Conservation (phyloP, 306 rosid species). For the Dryas drummondii region DNA sequence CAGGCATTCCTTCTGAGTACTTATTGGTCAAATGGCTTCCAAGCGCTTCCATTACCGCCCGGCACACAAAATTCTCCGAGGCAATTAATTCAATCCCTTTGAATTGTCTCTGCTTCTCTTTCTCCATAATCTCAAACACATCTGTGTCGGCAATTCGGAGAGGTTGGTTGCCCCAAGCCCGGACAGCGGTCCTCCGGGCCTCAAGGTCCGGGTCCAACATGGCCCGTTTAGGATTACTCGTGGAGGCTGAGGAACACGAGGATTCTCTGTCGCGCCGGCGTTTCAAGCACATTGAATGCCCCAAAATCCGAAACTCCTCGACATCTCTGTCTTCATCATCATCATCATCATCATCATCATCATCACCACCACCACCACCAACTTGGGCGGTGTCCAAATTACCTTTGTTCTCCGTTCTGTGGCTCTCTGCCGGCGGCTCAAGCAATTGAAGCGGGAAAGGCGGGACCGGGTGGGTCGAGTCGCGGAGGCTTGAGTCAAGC, state of each 20-base stretch:
- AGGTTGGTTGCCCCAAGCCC: slow-evolving; percentile 70
- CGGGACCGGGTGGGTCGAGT: slow-evolving; percentile 42
- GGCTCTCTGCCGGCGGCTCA: slow-evolving; percentile 51
- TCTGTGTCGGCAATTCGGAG: slow-evolving; percentile 69
- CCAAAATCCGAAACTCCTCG: slow-evolving; percentile 77
- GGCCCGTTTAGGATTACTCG: too few species aligned
- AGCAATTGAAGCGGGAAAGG: slow-evolving; percentile 71
- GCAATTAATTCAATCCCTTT: slow-evolving; percentile 86
- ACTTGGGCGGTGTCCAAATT: neutral
- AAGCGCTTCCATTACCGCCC: slow-evolving; percentile 85
- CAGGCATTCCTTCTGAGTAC: slow-evolving; percentile 92
- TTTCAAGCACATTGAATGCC: slow-evolving; percentile 86
- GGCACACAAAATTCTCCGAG: slow-evolving; percentile 85
- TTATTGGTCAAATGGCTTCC: slow-evolving; percentile 92
- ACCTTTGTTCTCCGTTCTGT: slow-evolving; percentile 28
- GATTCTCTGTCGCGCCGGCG: slow-evolving; percentile 69
- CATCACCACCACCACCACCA: too few species aligned
- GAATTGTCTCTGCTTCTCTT: slow-evolving; percentile 73
- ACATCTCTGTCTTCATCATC: slow-evolving; percentile 59
- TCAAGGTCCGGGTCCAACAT: slow-evolving; percentile 41
- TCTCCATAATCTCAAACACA: slow-evolving; percentile 67
- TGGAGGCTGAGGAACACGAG: slow-evolving; percentile 21
- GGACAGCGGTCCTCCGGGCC: slow-evolving; percentile 52
- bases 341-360: slow-evolving; percentile 19
- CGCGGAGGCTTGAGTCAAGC: slow-evolving; percentile 60